A percentile compares a stretch with the other conserved stretches of the same genome.
phyloP scores from a whole-genome alignment of 768 basidiomycete species.

The Mycena sanguinolenta region DNA sequence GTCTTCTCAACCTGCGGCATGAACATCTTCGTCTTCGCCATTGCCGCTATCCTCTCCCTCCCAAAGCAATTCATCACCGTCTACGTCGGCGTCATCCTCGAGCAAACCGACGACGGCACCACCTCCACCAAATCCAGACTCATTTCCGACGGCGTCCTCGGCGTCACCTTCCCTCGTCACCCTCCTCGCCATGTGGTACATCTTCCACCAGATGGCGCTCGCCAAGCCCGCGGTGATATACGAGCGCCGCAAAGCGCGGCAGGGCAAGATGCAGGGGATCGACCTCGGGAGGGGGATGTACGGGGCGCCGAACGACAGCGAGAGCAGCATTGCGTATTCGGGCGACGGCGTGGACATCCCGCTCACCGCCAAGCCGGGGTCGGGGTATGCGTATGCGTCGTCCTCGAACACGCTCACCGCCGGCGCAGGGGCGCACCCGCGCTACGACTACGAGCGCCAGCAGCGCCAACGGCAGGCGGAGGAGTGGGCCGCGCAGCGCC shows the following conservation, averaged over 20 bases:
- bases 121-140: conserved; percentile 66
- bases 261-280: conserved; percentile 25
- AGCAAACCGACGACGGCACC: conserved; percentile 49
- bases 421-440: too few relatives aligned
- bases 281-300: conserved; percentile 12
- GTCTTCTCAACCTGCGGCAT: conserved; percentile 93
- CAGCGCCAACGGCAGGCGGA: conserved; percentile 33
- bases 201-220: conserved; percentile 76
- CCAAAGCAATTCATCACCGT: conserved; percentile 95
- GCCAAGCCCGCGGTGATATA: conserved; percentile 79
- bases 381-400: too few relatives aligned
- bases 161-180: conserved; percentile 80
- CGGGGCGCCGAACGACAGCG: conserved; percentile 35
- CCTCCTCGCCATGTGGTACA: conserved; percentile 86
- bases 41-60: conserved; percentile 86
- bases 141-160: conserved; percentile 78
- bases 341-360: conserved; percentile 28
- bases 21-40: conserved; percentile 79
- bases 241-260: conserved; percentile 79
- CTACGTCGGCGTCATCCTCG: conserved; percentile 88
- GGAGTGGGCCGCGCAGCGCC: conserved; percentile 51
- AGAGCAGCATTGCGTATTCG: conserved; percentile 10
- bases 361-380: conserved; percentile 30
- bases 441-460: conserved; percentile 37
- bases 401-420: too few relatives aligned